phyloP scores from a whole-genome alignment of 2,329 filamentous ascomycete species.

The Pyrenochaeta sp. region DNA sequence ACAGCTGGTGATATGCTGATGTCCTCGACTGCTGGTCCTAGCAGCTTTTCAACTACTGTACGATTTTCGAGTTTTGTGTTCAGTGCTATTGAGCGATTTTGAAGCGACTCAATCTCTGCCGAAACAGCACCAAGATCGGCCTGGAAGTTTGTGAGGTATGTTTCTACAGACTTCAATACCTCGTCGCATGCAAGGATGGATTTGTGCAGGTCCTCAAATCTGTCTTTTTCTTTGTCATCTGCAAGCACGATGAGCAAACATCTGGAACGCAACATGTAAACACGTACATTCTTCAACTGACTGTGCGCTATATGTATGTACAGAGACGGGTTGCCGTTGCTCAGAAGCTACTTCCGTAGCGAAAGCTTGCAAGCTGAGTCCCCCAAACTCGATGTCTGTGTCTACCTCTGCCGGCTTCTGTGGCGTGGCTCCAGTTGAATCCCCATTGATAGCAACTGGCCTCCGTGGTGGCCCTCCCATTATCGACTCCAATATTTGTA shows the following conservation, averaged over 20 bases:
- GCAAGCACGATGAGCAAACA: constrained; percentile 42
- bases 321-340: constrained; percentile 43
- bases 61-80: constrained; percentile 89
- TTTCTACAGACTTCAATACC: constrained; percentile 90
- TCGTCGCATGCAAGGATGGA: constrained; percentile 92
- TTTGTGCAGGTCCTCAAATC: constrained; percentile 88
- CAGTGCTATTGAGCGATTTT: constrained; percentile 82
- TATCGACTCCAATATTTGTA: constrained; percentile 72
- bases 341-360: constrained; percentile 52
- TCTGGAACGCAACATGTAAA: constrained; percentile 26
- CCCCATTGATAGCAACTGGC: constrained; percentile 17
- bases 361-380: constrained; percentile 78
- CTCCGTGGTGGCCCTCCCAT: constrained; percentile 56
- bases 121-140: constrained; percentile 92
- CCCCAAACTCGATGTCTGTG: constrained; percentile 79
- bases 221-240: constrained; percentile 82
- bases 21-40: constrained; percentile 90
- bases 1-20: constrained; percentile 85
- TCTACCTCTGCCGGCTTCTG: constrained; percentile 61
- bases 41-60: constrained; percentile 84
- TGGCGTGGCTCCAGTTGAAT: constrained; percentile 36
- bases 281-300: constrained; percentile 76
- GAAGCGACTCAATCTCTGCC: constrained; percentile 91
- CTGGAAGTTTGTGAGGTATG: constrained; percentile 90
- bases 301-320: constrained; percentile 64